Evolutionary conservation across 2,329 filamentous ascomycete genomes (phyloP).

Genomic region (Colletotrichum cereale): DNA sequence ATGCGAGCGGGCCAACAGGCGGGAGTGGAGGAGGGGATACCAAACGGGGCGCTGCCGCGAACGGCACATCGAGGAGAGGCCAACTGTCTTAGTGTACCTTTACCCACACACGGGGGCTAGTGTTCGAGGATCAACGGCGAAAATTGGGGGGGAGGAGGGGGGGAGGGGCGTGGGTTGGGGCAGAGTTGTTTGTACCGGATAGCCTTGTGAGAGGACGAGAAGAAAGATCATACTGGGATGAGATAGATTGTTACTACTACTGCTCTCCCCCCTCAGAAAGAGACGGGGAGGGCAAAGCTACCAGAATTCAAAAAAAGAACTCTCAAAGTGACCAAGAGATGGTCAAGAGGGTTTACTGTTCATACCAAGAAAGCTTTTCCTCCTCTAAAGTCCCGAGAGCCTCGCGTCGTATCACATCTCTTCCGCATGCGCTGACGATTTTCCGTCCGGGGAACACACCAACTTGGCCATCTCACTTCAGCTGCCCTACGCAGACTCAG

Average conservation of each 20-base stretch:
- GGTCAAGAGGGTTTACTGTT: neutral
- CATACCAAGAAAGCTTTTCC: neutral
- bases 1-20: neutral
- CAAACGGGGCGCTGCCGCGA: neutral
- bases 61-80: conserved; percentile 1
- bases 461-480: neutral
- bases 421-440: neutral
- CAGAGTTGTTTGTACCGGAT: neutral
- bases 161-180: neutral
- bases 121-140: neutral
- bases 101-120: neutral
- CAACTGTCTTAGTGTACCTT: conserved; percentile 8
- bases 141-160: conserved; percentile 3
- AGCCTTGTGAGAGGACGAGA: neutral
- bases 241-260: conserved; percentile 7
- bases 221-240: neutral
- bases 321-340: neutral
- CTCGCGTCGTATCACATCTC: neutral
- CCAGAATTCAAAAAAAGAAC: neutral
- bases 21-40: conserved; percentile 8
- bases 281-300: neutral
- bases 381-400: neutral
- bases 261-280: too few species aligned
- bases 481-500: neutral
- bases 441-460: neutral